phyloP scores from a whole-genome alignment of 441 rosid species.

The Adansonia madagascariensis region DNA sequence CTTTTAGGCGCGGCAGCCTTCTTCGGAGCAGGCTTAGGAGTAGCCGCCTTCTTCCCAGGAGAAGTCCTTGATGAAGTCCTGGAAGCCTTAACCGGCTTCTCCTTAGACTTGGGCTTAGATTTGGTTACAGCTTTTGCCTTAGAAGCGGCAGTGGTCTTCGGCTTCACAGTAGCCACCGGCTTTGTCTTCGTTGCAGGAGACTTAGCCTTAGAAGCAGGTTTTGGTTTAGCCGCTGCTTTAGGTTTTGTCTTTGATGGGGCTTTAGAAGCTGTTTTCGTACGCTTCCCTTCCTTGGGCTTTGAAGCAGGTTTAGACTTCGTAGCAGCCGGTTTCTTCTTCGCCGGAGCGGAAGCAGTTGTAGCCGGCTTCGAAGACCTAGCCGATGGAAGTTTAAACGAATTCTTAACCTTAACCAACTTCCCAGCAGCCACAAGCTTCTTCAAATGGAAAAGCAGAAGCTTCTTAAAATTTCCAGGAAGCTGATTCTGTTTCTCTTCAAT shows the following conservation, averaged over 20 bases:
- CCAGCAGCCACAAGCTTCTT: conserved; percentile 73
- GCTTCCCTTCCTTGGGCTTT: conserved; percentile 42
- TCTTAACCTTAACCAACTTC: conserved; percentile 74
- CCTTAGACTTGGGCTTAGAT: conserved; percentile 27
- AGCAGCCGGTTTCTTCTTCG: conserved; percentile 37
- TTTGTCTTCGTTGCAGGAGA: conserved; percentile 38
- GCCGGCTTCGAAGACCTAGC: conserved; percentile 46
- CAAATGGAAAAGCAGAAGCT: conserved; percentile 62
- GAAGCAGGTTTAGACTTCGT: conserved; percentile 39
- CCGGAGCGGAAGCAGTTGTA: conserved; percentile 38
- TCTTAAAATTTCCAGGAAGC: conserved; percentile 66
- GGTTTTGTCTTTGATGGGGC: conserved; percentile 37
- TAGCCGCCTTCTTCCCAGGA: conserved; percentile 49
- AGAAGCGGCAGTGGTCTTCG: conserved; percentile 35
- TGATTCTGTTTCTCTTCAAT: conserved; percentile 78
- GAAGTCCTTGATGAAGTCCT: conserved; percentile 63
- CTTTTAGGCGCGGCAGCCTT: conserved; percentile 45
- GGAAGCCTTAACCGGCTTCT: conserved; percentile 60
- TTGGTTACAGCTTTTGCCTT: conserved; percentile 44
- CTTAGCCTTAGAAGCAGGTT: conserved; percentile 42
- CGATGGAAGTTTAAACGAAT: conserved; percentile 67
- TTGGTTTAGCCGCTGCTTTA: conserved; percentile 48
- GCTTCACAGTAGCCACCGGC: conserved; percentile 41
- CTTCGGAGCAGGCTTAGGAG: conserved; percentile 44
- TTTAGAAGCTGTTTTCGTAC: conserved; percentile 36